Evolutionary conservation across 78 protist species (phyloP).

Genomic region (Creolimax fragrantissima): DNA sequence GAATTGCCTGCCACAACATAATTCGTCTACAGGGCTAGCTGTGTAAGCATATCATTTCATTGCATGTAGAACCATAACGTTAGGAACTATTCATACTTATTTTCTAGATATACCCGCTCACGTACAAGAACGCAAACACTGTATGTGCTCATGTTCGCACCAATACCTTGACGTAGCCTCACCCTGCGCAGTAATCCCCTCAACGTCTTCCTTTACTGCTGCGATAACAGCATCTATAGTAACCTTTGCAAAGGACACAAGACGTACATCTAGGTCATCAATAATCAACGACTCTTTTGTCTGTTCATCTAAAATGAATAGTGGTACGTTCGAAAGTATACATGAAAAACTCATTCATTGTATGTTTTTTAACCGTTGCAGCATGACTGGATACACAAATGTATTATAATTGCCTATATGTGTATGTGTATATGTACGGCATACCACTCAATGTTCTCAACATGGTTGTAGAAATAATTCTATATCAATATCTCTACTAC

Average conservation of each 20-base stretch:
- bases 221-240: background rate
- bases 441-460: background rate
- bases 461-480: too few relatives aligned
- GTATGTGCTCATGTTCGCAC: background rate
- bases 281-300: background rate
- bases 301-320: background rate
- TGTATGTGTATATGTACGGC: background rate
- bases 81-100: background rate
- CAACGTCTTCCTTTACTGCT: background rate
- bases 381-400: background rate
- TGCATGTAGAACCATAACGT: background rate
- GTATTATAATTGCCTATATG: background rate
- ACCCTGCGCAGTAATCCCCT: too few relatives aligned
- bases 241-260: background rate
- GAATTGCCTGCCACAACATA: too few relatives aligned
- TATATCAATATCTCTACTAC: too few relatives aligned
- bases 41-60: background rate
- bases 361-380: background rate
- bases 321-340: background rate
- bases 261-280: background rate
- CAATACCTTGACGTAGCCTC: background rate
- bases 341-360: background rate
- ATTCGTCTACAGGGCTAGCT: too few relatives aligned
- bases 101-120: background rate
- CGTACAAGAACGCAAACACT: background rate